A percentile compares a stretch with the other conserved stretches of the same genome.
phyloP scores from a whole-genome alignment of 495 filamentous ascomycete species.

The Tuber borchii region DNA sequence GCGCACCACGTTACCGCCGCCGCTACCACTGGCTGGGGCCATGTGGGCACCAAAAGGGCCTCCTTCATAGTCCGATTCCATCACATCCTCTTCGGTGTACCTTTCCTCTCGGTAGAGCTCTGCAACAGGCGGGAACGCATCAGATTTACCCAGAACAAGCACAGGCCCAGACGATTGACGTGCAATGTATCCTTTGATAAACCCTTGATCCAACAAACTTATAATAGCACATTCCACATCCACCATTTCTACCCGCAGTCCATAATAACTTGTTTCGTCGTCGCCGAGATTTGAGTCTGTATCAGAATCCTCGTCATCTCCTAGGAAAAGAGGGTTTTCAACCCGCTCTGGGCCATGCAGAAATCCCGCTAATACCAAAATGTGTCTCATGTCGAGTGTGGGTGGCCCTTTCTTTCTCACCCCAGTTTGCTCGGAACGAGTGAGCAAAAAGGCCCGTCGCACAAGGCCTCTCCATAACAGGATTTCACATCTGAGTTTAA shows the following conservation, averaged over 20 bases:
- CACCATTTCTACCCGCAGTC: constrained; percentile 51
- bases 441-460: constrained; percentile 65
- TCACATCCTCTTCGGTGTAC: constrained; percentile 31
- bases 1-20: constrained; percentile 36
- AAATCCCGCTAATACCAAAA: constrained; percentile 44
- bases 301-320: constrained; percentile 38
- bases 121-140: constrained; percentile 51
- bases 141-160: constrained; percentile 62
- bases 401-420: constrained; percentile 50
- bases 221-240: constrained; percentile 74
- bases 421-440: constrained; percentile 43
- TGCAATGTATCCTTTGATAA: constrained; percentile 82
- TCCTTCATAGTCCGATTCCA: constrained; percentile 19
- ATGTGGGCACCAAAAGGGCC: constrained; percentile 10
- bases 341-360: constrained; percentile 33
- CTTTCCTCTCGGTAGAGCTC: constrained; percentile 37
- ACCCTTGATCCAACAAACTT: constrained; percentile 68
- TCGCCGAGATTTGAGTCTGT: constrained; percentile 32
- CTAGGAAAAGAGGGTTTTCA: constrained; percentile 44
- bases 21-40: constrained; percentile 19
- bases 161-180: constrained; percentile 72
- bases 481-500: constrained; percentile 66
- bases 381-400: constrained; percentile 51
- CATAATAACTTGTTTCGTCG: constrained; percentile 47
- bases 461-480: constrained; percentile 79